phyloP scores from a whole-genome alignment of 1,139 yeast genomes.

The Nakaseomyces sp. region DNA sequence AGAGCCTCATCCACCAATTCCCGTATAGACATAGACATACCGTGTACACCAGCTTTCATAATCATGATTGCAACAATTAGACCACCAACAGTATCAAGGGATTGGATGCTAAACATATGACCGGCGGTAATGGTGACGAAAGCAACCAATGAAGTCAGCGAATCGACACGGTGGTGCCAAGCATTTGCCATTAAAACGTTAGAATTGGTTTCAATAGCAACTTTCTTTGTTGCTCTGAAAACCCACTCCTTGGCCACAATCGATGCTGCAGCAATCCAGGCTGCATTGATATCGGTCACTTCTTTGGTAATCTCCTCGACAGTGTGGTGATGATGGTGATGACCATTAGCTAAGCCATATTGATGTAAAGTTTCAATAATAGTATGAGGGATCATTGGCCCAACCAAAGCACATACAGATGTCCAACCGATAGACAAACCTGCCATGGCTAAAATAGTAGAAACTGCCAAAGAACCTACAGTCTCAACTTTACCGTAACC shows the following conservation, averaged over 20 bases:
- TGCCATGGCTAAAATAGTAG: conserved; percentile 71
- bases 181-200: conserved; percentile 92
- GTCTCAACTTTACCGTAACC: conserved; percentile 94
- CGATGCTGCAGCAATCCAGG: conserved; percentile 90
- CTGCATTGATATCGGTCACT: conserved; percentile 76
- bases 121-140: conserved; percentile 82
- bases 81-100: conserved; percentile 92
- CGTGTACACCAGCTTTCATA: conserved; percentile 73
- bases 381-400: conserved; percentile 53
- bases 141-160: conserved; percentile 89
- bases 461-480: conserved; percentile 79
- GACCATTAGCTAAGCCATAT: conserved; percentile 25
- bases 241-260: conserved; percentile 80
- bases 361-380: conserved; percentile 38
- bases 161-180: conserved; percentile 96
- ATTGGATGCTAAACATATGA: conserved; percentile 60
- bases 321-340: conserved; percentile 34
- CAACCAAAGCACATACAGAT: conserved; percentile 59
- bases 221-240: conserved; percentile 70
- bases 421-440: conserved; percentile 90
- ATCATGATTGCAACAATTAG: conserved; percentile 71
- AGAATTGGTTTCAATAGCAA: conserved; percentile 70
- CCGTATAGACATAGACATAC: conserved; percentile 56
- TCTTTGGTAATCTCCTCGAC: conserved; percentile 32
- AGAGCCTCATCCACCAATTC: conserved; percentile 65